Percentiles rank a stretch among this genome's conserved stretches.
Conservation (phyloP, 768 basidiomycete species). For the Lactifluus pinguis region DNA sequence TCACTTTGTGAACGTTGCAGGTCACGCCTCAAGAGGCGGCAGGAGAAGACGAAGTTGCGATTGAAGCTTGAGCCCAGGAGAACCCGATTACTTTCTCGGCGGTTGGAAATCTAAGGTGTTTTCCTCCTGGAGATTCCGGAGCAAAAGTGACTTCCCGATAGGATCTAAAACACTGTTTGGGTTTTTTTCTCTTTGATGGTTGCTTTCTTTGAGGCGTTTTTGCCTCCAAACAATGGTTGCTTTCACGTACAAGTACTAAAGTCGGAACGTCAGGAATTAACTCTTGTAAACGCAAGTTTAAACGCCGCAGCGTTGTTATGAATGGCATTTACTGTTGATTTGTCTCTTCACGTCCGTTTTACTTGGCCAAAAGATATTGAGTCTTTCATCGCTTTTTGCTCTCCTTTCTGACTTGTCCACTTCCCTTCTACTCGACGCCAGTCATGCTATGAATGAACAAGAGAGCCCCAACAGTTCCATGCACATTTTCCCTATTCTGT, state of each 20-base stretch:
- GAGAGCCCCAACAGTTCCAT: not conserved
- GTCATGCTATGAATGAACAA: not conserved
- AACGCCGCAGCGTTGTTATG: not conserved
- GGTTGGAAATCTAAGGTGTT: not conserved
- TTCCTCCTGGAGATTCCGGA: not conserved
- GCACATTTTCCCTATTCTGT: not conserved
- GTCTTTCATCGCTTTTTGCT: not conserved
- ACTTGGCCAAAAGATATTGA: too few species aligned
- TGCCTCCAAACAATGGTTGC: not conserved
- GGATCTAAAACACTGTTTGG: not conserved
- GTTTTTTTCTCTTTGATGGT: not conserved
- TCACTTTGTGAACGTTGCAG: constrained; percentile 39
- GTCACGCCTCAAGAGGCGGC: constrained; percentile 36
- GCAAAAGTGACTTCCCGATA: not conserved
- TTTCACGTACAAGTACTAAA: not conserved
- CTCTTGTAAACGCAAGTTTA: not conserved
- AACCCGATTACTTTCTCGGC: not conserved
- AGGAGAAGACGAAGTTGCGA: constrained; percentile 35
- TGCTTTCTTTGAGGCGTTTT: not conserved
- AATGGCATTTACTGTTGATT: not conserved
- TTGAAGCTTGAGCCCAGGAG: constrained; percentile 35
- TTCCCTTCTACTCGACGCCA: not conserved
- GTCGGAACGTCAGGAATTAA: not conserved
- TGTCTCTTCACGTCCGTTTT: not conserved
- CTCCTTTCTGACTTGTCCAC: not conserved